Percentiles rank a stretch among this genome's conserved stretches.
These are phyloP conservation scores for Aegilops longissima DNA, from an alignment of 176 grass and related monocot genomes.

Conservation along the genomic window DNA sequence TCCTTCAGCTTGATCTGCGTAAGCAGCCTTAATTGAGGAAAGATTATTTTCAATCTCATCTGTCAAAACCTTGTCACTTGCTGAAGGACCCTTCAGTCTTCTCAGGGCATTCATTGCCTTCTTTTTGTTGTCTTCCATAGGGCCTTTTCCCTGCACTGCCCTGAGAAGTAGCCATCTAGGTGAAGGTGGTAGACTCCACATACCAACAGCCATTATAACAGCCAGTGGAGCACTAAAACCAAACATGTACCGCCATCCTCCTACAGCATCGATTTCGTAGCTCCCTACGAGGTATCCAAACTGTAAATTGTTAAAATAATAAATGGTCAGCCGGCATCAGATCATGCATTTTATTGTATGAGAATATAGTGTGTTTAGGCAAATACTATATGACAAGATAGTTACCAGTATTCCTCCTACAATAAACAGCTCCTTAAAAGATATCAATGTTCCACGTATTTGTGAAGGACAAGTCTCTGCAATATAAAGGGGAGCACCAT, in stretches of 20 bases:
- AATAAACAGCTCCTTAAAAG: conserved; percentile 95
- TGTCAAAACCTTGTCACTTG: conserved; percentile 53
- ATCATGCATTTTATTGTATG: background rate
- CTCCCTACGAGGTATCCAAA: conserved; percentile 81
- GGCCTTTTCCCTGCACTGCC: conserved; percentile 74
- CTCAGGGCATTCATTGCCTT: conserved; percentile 67
- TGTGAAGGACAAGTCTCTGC: conserved; percentile 87
- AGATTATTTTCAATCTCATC: conserved; percentile 77
- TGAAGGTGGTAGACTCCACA: conserved; percentile 73
- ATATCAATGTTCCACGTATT: conserved; percentile 97
- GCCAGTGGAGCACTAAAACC: conserved; percentile 77
- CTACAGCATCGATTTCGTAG: conserved; percentile 65
- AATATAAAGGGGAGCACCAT: conserved; percentile 93
- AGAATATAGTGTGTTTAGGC: background rate
- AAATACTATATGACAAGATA: background rate
- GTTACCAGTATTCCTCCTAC: conserved; percentile 94
- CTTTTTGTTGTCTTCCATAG: conserved; percentile 73
- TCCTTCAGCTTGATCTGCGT: conserved; percentile 71
- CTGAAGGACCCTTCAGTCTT: conserved; percentile 58
- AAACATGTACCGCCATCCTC: conserved; percentile 98
- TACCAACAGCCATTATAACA: conserved; percentile 77
- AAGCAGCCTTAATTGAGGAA: conserved; percentile 72
- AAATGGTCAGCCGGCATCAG: conserved; percentile 22
- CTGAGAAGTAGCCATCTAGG: conserved; percentile 92
- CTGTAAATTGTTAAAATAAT: conserved; percentile 50